Evolutionary conservation across 495 filamentous ascomycete species (phyloP).

Genomic region (Aspergillus avenaceus): DNA sequence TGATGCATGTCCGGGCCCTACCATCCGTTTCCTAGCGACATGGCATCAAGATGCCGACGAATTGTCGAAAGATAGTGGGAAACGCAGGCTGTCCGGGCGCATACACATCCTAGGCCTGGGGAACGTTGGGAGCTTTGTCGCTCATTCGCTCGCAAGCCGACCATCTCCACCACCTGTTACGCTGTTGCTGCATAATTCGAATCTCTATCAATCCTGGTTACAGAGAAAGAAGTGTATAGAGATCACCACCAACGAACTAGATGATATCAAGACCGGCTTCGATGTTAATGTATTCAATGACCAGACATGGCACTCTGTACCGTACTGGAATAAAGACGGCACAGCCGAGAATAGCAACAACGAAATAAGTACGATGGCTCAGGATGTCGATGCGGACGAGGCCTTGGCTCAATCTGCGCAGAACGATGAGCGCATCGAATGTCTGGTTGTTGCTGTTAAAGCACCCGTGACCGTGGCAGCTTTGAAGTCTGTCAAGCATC

Average conservation of each 20-base stretch:
- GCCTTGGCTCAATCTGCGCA: conserved; percentile 12
- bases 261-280: conserved; percentile 39
- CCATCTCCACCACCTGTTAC: conserved; percentile 57
- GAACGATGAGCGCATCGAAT: conserved; percentile 55
- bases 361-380: background rate
- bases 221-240: conserved; percentile 26
- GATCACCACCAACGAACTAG: conserved; percentile 32
- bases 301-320: conserved; percentile 28
- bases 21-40: conserved; percentile 22
- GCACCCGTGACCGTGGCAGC: conserved; percentile 52
- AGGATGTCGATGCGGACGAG: conserved; percentile 8
- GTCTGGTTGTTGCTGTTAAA: conserved; percentile 71
- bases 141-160: conserved; percentile 53
- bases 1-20: background rate
- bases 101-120: conserved; percentile 60
- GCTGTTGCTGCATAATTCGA: conserved; percentile 45
- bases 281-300: conserved; percentile 35
- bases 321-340: conserved; percentile 24
- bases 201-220: conserved; percentile 25
- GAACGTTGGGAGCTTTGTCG: conserved; percentile 56
- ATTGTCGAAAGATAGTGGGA: conserved; percentile 15
- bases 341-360: conserved; percentile 11
- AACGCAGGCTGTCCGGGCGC: conserved; percentile 31
- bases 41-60: conserved; percentile 31
- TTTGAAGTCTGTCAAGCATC: conserved; percentile 53